phyloP scores from a whole-genome alignment of 2,329 filamentous ascomycete species.

The Sporothrix globosa region DNA sequence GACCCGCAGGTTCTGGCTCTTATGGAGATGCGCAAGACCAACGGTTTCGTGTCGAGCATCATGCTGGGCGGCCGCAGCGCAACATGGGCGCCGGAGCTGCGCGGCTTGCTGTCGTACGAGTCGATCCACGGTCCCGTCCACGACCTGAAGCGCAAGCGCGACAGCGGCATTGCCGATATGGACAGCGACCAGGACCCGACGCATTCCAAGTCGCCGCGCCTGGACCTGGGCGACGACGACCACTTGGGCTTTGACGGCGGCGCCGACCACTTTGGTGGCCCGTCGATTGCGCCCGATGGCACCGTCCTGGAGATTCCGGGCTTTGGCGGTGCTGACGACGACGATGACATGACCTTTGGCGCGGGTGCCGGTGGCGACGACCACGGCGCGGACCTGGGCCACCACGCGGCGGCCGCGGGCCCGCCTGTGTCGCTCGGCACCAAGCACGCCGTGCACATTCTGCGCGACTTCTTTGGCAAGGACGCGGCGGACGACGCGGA shows the following conservation, averaged over 20 bases:
- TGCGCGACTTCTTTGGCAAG: conserved; percentile 82
- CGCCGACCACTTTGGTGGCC: conserved; percentile 56
- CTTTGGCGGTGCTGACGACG: conserved; percentile 51
- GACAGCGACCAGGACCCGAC: conserved; percentile 67
- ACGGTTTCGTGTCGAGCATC: conserved; percentile 85
- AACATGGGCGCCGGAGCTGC: conserved; percentile 88
- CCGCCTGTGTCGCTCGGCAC: conserved; percentile 89
- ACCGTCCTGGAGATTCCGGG: conserved; percentile 66
- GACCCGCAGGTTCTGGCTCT: conserved; percentile 85
- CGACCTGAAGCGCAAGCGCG: conserved; percentile 91
- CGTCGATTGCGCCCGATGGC: conserved; percentile 60
- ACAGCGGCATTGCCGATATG: conserved; percentile 81
- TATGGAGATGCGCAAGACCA: conserved; percentile 88
- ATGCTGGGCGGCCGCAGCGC: conserved; percentile 78
- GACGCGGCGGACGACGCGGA: conserved; percentile 69
- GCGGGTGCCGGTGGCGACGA: conserved; percentile 45
- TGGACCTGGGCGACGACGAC: conserved; percentile 69
- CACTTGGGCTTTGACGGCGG: conserved; percentile 45
- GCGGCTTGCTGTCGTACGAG: conserved; percentile 87
- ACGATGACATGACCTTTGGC: conserved; percentile 41
- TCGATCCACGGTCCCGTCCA: conserved; percentile 69
- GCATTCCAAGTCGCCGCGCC: conserved; percentile 68
- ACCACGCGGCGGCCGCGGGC: conserved; percentile 72
- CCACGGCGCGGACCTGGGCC: not conserved
- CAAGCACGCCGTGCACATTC: conserved; percentile 91